Base-by-base conservation (phyloP, 208 protist species). In the Trypanosoma cruzi region DNA sequence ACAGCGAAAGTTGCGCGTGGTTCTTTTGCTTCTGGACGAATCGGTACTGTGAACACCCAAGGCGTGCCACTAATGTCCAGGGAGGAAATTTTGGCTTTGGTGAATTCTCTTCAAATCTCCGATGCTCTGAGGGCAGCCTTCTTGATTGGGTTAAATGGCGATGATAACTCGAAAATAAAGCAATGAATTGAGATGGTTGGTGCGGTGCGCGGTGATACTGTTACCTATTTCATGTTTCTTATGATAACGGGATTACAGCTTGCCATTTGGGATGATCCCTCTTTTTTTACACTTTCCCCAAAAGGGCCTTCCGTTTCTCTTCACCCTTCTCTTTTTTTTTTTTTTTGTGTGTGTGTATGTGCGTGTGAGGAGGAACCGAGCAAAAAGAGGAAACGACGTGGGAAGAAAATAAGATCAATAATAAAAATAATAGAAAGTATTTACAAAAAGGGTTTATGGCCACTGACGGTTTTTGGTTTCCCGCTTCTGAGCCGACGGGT, bases 71-170 rank as follows among this genome's bases (percentile, higher is more conserved):
- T 78, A 22, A 75, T 74, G 42, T 60, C 73, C 4, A 69, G 64
- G 29, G 74, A 71, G n/a, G 81, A 86, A 68, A 29, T 86, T 48
- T 29, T 80, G 50, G 58, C 28, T 13, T 32, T 75, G 36, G 61
- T 86, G 34, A 42, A 68, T n/a, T 28, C 26, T 52, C 75, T 73
- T 76, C 26, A 69, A 53, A 67, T 86, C 24, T 68, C 77, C 8
- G 49, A 54, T 53, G 54, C 58, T 31, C 53, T 86, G 13, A 61
- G 74, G 3, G 68, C 77, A 26, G 77, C 82, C 37, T 71, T 87
- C 32, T 66, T 71, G 36, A 84, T 87, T 77, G 80, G 80, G 22
- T 70, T 85, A 24, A 75, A 73, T 36, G 55, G 28, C 40, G 31
- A 49, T 11, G 58, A 14, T 46, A 53, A 4, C 11, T 56, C n/a